Percentiles rank a stretch among this genome's conserved stretches.
phyloP scores from a whole-genome alignment of 345 rosid species.

The Gossypium ekmanianum region DNA sequence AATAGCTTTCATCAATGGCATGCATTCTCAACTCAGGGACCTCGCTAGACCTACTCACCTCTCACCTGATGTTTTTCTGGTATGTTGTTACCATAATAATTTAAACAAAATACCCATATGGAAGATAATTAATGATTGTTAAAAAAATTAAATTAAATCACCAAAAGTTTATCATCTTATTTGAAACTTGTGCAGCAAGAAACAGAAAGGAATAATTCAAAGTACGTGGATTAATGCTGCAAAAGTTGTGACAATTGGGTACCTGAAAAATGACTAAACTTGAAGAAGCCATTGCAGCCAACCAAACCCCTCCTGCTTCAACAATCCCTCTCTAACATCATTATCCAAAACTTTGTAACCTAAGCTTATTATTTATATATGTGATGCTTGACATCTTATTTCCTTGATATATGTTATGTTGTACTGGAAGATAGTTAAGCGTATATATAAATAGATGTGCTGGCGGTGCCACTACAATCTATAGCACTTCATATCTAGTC shows the following conservation, averaged over 20 bases:
- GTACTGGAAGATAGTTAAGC: too few species aligned
- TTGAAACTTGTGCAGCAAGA: neutral
- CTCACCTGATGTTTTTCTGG: slow-evolving; percentile 19
- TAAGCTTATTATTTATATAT: neutral
- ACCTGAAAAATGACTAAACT: neutral
- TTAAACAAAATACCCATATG: neutral
- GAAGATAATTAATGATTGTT: too few species aligned
- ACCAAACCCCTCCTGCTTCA: neutral
- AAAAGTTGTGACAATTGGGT: neutral
- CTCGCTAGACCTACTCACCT: slow-evolving; percentile 18
- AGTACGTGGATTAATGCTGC: neutral
- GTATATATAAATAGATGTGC: too few species aligned
- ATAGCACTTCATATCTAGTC: too few species aligned
- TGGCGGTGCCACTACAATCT: too few species aligned
- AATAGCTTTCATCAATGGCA: slow-evolving; percentile 39
- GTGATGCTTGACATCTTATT: neutral
- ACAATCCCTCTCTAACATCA: neutral
- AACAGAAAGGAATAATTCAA: neutral
- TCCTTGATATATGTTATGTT: neutral
- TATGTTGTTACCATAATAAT: neutral
- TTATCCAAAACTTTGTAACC: neutral
- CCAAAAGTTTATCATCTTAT: neutral
- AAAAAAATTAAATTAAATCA: too few species aligned
- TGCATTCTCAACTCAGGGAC: slow-evolving; percentile 48
- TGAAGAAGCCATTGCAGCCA: neutral